phyloP scores from a whole-genome alignment of 768 basidiomycete species.

The Amylocystis lapponica region DNA sequence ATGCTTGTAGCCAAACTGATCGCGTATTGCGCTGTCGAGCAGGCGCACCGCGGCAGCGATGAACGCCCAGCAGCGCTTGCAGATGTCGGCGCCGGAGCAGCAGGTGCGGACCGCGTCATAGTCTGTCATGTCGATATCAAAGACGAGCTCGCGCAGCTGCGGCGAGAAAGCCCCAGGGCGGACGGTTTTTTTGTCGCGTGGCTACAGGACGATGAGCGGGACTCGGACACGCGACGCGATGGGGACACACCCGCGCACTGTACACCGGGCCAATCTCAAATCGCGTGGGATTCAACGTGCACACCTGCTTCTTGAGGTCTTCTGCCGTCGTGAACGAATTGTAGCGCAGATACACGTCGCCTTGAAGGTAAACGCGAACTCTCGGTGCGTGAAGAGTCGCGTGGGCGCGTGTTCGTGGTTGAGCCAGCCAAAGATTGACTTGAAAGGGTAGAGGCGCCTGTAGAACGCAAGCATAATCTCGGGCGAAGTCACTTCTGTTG shows the following conservation, averaged over 20 bases:
- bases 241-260: slow-evolving; percentile 64
- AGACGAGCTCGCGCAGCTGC: slow-evolving; percentile 84
- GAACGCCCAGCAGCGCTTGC: slow-evolving; percentile 90
- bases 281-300: slow-evolving; percentile 79
- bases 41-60: slow-evolving; percentile 90
- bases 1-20: slow-evolving; percentile 87
- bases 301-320: slow-evolving; percentile 88
- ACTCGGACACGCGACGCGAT: not conserved
- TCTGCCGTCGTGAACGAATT: slow-evolving; percentile 82
- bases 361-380: slow-evolving; percentile 93
- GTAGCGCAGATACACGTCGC: slow-evolving; percentile 92
- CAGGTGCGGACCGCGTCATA: slow-evolving; percentile 95
- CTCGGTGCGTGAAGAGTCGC: slow-evolving; percentile 85
- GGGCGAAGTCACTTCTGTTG: slow-evolving; percentile 32
- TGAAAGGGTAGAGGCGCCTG: slow-evolving; percentile 88
- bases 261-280: slow-evolving; percentile 98
- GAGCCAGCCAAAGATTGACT: slow-evolving; percentile 89
- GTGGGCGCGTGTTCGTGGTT: slow-evolving; percentile 84
- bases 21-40: slow-evolving; percentile 69
- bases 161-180: slow-evolving; percentile 67
- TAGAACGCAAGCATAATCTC: slow-evolving; percentile 80
- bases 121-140: slow-evolving; percentile 99
- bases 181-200: slow-evolving; percentile 82
- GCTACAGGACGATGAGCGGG: slow-evolving; percentile 40
- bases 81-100: slow-evolving; percentile 88